phyloP scores from a whole-genome alignment of 176 grass and related monocot species.

The Oryza nivara region DNA sequence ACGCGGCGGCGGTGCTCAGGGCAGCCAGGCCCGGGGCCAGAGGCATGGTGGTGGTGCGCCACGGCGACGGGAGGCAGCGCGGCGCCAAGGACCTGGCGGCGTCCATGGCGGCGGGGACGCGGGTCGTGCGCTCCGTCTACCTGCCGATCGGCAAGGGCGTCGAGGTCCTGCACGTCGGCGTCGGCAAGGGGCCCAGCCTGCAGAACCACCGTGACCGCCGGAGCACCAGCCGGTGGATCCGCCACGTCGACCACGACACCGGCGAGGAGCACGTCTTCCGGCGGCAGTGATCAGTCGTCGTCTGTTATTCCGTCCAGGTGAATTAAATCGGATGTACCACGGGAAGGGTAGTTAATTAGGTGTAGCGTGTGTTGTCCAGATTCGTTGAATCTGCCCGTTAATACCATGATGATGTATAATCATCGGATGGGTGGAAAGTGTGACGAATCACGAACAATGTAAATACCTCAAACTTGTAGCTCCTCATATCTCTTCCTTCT shows the following conservation, averaged over 20 bases:
- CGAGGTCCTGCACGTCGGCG: constrained; percentile 80
- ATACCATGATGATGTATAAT: not conserved
- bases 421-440: not conserved
- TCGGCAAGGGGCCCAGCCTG: constrained; percentile 76
- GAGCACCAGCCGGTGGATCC: constrained; percentile 58
- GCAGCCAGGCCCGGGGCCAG: constrained; percentile 57
- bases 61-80: constrained; percentile 30
- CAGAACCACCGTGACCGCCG: not conserved
- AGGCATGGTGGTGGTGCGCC: constrained; percentile 79
- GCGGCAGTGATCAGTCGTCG: constrained; percentile 35
- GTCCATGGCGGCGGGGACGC: constrained; percentile 40
- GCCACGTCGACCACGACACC: constrained; percentile 60
- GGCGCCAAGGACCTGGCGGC: constrained; percentile 12
- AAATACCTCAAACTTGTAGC: not conserved
- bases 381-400: constrained; percentile 22
- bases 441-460: constrained; percentile 2
- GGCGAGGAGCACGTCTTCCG: constrained; percentile 85
- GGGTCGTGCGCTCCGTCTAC: constrained; percentile 68
- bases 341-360: not conserved
- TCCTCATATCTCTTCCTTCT: not conserved
- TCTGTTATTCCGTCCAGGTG: not conserved
- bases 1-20: constrained; percentile 45
- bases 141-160: constrained; percentile 73
- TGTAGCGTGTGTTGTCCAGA: not conserved
- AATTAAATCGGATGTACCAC: not conserved